Evolutionary conservation across 441 rosid genomes (phyloP).

Genomic region (Populus hybrid): DNA sequence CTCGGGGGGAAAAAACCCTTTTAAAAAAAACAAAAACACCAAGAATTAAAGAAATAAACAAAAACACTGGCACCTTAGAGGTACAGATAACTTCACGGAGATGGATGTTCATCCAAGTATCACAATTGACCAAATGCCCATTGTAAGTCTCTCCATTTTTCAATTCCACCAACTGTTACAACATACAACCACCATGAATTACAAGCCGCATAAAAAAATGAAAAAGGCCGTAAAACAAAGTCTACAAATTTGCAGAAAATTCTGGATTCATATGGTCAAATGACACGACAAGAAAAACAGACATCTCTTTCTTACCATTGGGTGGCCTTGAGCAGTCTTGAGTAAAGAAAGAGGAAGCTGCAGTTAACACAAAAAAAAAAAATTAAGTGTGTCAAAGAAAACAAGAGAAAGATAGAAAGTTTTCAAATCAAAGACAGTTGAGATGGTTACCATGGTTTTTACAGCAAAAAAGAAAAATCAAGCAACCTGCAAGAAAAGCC

Average conservation of each 20-base stretch:
- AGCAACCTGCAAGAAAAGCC: too few relatives aligned
- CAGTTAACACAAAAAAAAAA: too few relatives aligned
- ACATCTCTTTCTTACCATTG: too few relatives aligned
- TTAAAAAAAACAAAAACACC: not conserved
- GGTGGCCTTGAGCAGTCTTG: too few relatives aligned
- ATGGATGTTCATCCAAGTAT: conserved; percentile 99
- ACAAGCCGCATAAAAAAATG: conserved; percentile 31
- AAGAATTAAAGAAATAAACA: not conserved
- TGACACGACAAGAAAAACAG: not conserved
- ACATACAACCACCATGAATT: conserved; percentile 22
- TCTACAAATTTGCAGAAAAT: not conserved
- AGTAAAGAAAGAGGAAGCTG: too few relatives aligned
- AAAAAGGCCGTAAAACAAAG: conserved; percentile 3
- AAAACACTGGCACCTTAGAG: conserved; percentile 54
- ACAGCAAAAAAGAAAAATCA: too few relatives aligned
- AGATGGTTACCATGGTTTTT: too few relatives aligned
- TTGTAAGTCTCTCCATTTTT: conserved; percentile 97
- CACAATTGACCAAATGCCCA: conserved; percentile 97
- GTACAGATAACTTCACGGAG: conserved; percentile 98
- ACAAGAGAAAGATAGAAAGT: too few relatives aligned
- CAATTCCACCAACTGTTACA: conserved; percentile 77
- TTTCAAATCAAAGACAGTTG: too few relatives aligned
- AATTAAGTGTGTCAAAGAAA: too few relatives aligned
- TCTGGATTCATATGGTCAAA: not conserved
- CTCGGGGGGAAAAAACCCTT: not conserved